Evolutionary conservation across 1,284 basidiomycete genomes (phyloP).

Genomic region (Inonotus hispidus): DNA sequence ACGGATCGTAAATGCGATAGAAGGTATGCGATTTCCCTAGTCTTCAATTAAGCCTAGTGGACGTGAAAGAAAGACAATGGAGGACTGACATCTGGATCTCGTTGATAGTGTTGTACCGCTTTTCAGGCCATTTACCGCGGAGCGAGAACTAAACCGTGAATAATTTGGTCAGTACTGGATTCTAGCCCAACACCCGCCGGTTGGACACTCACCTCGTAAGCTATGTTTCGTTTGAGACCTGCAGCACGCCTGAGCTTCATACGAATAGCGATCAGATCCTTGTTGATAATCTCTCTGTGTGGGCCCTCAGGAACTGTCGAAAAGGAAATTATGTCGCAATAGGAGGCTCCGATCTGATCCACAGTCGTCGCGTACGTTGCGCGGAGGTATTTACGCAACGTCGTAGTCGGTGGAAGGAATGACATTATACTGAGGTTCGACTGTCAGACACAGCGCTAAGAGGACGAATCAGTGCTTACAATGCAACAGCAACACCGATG

Average conservation of each 20-base stretch:
- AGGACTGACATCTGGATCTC: slow-evolving; percentile 55
- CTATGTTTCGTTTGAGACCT: slow-evolving; percentile 50
- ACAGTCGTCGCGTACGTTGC: slow-evolving; percentile 56
- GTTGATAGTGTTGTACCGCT: slow-evolving; percentile 59
- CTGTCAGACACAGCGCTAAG: not conserved
- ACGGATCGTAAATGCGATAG: slow-evolving; percentile 63
- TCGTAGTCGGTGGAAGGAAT: slow-evolving; percentile 64
- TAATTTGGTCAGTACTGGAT: not conserved
- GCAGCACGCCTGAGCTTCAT: slow-evolving; percentile 57
- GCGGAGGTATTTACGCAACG: slow-evolving; percentile 64
- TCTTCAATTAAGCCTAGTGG: not conserved
- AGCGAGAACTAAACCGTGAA: slow-evolving; percentile 49
- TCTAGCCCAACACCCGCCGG: too few species aligned
- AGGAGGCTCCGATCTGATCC: slow-evolving; percentile 55
- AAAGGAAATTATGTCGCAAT: slow-evolving; percentile 64
- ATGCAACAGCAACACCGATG: slow-evolving; percentile 57
- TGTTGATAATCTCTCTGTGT: slow-evolving; percentile 48
- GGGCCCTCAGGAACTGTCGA: slow-evolving; percentile 45
- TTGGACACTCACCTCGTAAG: slow-evolving; percentile 50
- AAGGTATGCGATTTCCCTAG: slow-evolving; percentile 55
- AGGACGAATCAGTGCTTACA: slow-evolving; percentile 35
- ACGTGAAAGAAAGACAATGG: not conserved
- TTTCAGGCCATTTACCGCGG: slow-evolving; percentile 61
- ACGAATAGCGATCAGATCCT: slow-evolving; percentile 55
- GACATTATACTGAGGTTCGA: slow-evolving; percentile 48